A percentile compares a stretch with the other conserved stretches of the same genome.
Conservation (phyloP, 441 rosid species). For the Raphanus hybrid region DNA sequence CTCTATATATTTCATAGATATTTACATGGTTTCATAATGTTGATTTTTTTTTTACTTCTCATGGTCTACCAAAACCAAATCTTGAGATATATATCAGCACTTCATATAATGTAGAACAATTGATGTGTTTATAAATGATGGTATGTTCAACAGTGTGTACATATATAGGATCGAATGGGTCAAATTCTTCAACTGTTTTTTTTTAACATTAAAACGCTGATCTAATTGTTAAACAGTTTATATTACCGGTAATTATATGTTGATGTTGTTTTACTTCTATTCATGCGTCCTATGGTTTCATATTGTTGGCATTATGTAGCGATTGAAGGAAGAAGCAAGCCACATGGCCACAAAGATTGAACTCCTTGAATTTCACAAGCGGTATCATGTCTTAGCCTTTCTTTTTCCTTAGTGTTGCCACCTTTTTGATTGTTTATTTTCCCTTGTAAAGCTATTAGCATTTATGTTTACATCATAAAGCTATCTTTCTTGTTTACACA, state of each 20-base stretch:
- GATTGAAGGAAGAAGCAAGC: conserved; percentile 50
- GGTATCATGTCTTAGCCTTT: conserved; percentile 46
- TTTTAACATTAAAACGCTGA: not conserved
- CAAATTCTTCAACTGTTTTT: conserved; percentile 4
- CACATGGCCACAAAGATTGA: conserved; percentile 58
- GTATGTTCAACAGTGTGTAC: not conserved
- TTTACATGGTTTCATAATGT: conserved; percentile 8
- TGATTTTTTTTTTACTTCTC: conserved; percentile 14
- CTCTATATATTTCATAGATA: conserved; percentile 1
- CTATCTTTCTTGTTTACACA: not conserved
- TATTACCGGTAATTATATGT: not conserved
- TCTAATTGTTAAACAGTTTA: not conserved
- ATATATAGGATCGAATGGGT: not conserved
- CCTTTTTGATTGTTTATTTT: not conserved
- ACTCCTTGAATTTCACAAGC: conserved; percentile 50
- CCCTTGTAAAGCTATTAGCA: not conserved
- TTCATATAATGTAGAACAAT: not conserved
- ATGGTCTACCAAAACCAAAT: conserved; percentile 18
- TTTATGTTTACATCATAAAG: not conserved
- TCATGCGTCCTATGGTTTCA: not conserved
- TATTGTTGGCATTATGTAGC: conserved; percentile 49
- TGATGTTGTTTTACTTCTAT: not conserved
- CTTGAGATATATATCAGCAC: conserved; percentile 2
- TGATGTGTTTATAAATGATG: not conserved
- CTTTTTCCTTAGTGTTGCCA: not conserved